Percentiles rank a stretch among this genome's conserved stretches.
These are phyloP conservation scores for Aspergillus fumigatiaffinis DNA, from an alignment of 2,329 filamentous ascomycete species.

Conservation along the genomic window DNA sequence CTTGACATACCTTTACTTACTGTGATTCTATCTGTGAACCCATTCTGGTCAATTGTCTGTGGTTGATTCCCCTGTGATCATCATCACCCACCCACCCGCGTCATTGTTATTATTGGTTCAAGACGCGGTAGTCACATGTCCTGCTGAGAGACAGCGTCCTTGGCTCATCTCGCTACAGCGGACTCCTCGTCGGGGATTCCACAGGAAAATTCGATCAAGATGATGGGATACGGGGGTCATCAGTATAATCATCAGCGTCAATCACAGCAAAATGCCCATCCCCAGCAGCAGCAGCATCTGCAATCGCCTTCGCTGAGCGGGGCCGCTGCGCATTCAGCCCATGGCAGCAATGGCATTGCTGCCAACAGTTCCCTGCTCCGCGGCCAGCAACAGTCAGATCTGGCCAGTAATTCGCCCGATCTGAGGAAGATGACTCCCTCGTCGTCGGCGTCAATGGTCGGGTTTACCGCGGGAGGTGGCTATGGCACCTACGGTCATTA, in stretches of 20 bases:
- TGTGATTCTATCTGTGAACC: background rate
- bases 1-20: background rate
- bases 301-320: conserved; percentile 28
- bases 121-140: conserved; percentile 13
- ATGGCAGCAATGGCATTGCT: conserved; percentile 21
- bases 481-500: conserved; percentile 28
- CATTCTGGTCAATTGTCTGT: background rate
- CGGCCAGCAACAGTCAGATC: conserved; percentile 23
- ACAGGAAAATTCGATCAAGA: conserved; percentile 18
- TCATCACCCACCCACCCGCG: background rate
- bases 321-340: conserved; percentile 21
- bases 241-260: conserved; percentile 26
- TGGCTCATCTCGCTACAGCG: background rate
- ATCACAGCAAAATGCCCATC: conserved; percentile 20
- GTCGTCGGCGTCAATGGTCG: conserved; percentile 26
- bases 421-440: conserved; percentile 32
- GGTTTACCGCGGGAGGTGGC: conserved; percentile 24
- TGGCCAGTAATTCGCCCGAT: conserved; percentile 26
- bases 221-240: conserved; percentile 35
- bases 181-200: conserved; percentile 9
- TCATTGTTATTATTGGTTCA: conserved; percentile 1
- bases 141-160: background rate
- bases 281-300: conserved; percentile 25
- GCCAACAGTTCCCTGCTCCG: conserved; percentile 25
- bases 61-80: background rate